phyloP scores from a whole-genome alignment of 805 yeast species.

The Cyberlindnera sargentensis region DNA sequence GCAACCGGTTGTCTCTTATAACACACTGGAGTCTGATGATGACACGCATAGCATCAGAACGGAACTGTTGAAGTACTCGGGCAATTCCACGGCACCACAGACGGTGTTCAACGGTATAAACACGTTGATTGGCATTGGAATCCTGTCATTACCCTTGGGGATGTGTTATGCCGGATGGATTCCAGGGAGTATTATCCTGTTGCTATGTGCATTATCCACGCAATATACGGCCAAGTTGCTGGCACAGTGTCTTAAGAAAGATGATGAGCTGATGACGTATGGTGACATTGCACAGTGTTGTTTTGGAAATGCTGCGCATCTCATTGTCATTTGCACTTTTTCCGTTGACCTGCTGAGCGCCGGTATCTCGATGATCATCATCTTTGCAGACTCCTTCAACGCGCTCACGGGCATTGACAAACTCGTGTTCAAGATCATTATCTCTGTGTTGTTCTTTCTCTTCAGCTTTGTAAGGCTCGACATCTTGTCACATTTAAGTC shows the following conservation, averaged over 20 bases:
- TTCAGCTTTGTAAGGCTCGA: conserved; percentile 50
- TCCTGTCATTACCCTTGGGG: conserved; percentile 67
- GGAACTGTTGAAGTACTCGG: conserved; percentile 16
- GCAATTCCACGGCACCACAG: conserved; percentile 60
- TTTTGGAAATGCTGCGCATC: conserved; percentile 40
- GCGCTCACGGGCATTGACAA: conserved; percentile 38
- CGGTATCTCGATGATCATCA: conserved; percentile 45
- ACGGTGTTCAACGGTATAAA: conserved; percentile 74
- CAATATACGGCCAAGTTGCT: conserved; percentile 47
- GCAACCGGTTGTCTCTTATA: not conserved
- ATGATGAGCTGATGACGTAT: conserved; percentile 40
- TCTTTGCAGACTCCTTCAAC: conserved; percentile 54
- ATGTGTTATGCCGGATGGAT: conserved; percentile 64
- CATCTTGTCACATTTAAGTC: conserved; percentile 45
- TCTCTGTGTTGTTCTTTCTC: conserved; percentile 34
- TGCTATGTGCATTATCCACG: conserved; percentile 42
- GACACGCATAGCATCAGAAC: conserved; percentile 15
- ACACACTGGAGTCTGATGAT: not conserved
- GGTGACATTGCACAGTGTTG: conserved; percentile 50
- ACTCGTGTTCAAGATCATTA: conserved; percentile 33
- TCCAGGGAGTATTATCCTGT: conserved; percentile 36
- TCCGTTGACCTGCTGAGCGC: conserved; percentile 57
- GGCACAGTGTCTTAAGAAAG: conserved; percentile 38
- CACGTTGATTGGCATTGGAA: conserved; percentile 69
- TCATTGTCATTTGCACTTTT: conserved; percentile 41